Percentiles rank a stretch among this genome's conserved stretches.
phyloP scores from a whole-genome alignment of 2,329 filamentous ascomycete species.

The Blastomyces gilchristii region DNA sequence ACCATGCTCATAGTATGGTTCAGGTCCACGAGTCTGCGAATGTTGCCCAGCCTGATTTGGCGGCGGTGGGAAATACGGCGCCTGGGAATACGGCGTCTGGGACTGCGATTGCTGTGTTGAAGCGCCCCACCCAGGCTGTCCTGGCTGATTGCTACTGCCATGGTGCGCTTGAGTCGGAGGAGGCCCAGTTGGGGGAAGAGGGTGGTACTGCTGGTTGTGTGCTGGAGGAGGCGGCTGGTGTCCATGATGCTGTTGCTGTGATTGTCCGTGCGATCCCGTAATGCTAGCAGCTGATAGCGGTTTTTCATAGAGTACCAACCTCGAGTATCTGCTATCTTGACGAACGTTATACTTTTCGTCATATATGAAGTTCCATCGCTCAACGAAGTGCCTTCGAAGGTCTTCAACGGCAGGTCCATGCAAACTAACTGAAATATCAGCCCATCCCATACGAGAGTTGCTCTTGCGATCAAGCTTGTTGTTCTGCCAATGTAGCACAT shows the following conservation, averaged over 20 bases:
- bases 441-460: slow-evolving; percentile 95
- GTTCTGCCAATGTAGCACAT: slow-evolving; percentile 80
- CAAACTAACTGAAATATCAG: slow-evolving; percentile 88
- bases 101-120: slow-evolving; percentile 19
- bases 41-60: slow-evolving; percentile 25
- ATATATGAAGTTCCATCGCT: slow-evolving; percentile 93
- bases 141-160: neutral
- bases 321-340: slow-evolving; percentile 41
- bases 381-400: slow-evolving; percentile 87
- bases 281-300: slow-evolving; percentile 20
- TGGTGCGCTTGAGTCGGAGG: slow-evolving; percentile 18
- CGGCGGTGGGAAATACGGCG: slow-evolving; percentile 36
- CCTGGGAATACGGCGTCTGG: slow-evolving; percentile 29
- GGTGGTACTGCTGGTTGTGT: slow-evolving; percentile 26
- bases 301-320: slow-evolving; percentile 26
- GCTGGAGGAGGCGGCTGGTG: slow-evolving; percentile 8
- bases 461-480: slow-evolving; percentile 89
- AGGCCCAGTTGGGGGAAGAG: slow-evolving; percentile 31
- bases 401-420: slow-evolving; percentile 84
- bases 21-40: slow-evolving; percentile 25
- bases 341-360: slow-evolving; percentile 64
- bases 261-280: slow-evolving; percentile 6
- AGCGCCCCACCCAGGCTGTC: slow-evolving; percentile 11
- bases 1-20: slow-evolving; percentile 21
- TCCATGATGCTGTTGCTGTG: slow-evolving; percentile 14